Base-by-base conservation (phyloP, 768 basidiomycete species). In the Lentinus tigrinus region DNA sequence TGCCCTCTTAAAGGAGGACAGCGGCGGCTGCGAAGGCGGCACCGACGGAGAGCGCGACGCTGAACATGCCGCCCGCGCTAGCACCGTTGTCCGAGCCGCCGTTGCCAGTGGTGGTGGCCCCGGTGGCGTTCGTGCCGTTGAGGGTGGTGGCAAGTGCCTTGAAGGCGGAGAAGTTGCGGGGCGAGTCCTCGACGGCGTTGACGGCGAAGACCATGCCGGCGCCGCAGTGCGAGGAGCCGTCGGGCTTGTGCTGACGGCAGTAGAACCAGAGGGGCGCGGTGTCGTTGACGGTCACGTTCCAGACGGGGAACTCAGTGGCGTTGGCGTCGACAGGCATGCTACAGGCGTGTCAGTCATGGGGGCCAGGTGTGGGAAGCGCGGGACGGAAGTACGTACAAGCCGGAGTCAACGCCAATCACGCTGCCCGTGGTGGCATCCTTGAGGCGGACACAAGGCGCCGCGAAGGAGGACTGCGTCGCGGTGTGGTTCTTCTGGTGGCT, bases 401-500 rank as follows among this genome's bases (percentile, higher is more conserved):
- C 79, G 64, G 82, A 81, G 71, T 85, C 78, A 69, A 86, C 81
- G 28, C 79, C 83, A 59, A 72, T 71, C 17, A 65, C 68, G 42
- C 73, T 75, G 58, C 73, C 73, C 26, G 59, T 58, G 26, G 63
- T 46, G 26, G 62, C 47, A 28, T 65, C 71, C 55, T 74, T 74
- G 52, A 82, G 66, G 39, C 71, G 75, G 51, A 74, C 71, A 73
- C 85, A 88, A 49, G 86, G 85, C 49, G 80, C 78, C 43, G 74
- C 79, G 69, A 88, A 87, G 3, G 81, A 74, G 10, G 82, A 82
- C 70, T 87, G 84, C 21, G 84, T 84, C 23, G 84, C 84, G 7
- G 81, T 81, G 73, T 87, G 85, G 72, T 87, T 88, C 79, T 86
- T 87, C 67, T 78, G 75, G 54, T 80, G 80, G 80, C 82, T 83